phyloP scores from a whole-genome alignment of 1,139 yeast genomes.

The Hansenula anomala region DNA sequence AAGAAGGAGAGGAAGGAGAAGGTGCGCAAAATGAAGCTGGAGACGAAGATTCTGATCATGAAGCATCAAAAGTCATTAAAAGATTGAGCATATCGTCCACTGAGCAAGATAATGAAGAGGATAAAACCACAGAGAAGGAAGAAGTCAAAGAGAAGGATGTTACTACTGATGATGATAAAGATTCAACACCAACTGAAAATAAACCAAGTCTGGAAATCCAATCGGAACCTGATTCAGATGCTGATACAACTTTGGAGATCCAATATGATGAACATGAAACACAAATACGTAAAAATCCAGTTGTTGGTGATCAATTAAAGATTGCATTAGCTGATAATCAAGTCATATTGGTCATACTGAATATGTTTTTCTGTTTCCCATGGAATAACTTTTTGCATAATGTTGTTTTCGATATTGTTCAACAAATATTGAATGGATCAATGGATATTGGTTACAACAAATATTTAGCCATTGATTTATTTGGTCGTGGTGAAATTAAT shows the following conservation, averaged over 20 bases:
- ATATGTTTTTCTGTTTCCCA: conserved; percentile 88
- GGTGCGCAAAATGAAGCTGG: conserved; percentile 7
- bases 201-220: conserved; percentile 11
- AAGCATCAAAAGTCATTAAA: conserved; percentile 21
- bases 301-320: conserved; percentile 86
- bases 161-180: conserved; percentile 9
- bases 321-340: conserved; percentile 80
- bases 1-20: conserved; percentile 10
- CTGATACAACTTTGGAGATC: conserved; percentile 38
- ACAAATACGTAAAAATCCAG: conserved; percentile 63
- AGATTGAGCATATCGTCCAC: conserved; percentile 14
- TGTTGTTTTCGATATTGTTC: conserved; percentile 95
- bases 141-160: conserved; percentile 19
- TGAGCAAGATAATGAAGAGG: conserved; percentile 10
- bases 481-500: conserved; percentile 73
- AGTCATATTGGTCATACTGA: conserved; percentile 69
- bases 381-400: conserved; percentile 98
- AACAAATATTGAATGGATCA: conserved; percentile 91
- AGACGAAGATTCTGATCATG: conserved; percentile 17
- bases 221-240: conserved; percentile 24
- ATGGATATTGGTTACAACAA: conserved; percentile 91
- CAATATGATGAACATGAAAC: conserved; percentile 57
- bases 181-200: conserved; percentile 2
- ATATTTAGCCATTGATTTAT: conserved; percentile 78
- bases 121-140: conserved; percentile 18